Conservation (phyloP, 202 grass and related monocot species). For the Bolboschoenoplectus hybrid region DNA sequence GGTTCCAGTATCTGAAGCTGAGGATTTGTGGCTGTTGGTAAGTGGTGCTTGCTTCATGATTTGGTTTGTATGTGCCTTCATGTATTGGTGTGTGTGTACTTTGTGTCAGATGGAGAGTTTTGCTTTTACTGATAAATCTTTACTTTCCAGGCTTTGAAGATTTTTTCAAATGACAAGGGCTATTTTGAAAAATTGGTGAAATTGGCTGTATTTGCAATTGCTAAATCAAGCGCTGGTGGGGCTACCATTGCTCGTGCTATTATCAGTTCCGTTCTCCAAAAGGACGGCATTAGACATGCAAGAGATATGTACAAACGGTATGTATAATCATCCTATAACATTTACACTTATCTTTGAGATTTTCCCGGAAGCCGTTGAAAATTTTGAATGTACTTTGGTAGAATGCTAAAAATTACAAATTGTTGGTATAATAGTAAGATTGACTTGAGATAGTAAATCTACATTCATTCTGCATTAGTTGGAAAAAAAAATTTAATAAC, state of each 20-base stretch:
- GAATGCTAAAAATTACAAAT: neutral
- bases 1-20: conserved; percentile 57
- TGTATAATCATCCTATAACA: neutral
- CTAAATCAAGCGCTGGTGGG: conserved; percentile 44
- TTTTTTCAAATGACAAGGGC: conserved; percentile 60
- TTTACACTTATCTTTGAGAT: neutral
- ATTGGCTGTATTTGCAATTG: conserved; percentile 40
- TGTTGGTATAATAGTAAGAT: neutral
- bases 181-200: conserved; percentile 68
- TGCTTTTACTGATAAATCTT: neutral
- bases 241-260: conserved; percentile 58
- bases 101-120: neutral
- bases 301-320: conserved; percentile 36
- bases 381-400: too few species aligned
- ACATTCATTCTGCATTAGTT: too few species aligned
- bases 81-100: neutral
- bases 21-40: conserved; percentile 84
- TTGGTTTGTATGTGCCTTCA: neutral
- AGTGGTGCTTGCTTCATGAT: conserved; percentile 25
- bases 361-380: neutral
- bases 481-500: too few species aligned
- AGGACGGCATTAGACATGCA: conserved; percentile 19
- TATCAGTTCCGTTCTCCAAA: conserved; percentile 39
- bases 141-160: conserved; percentile 64
- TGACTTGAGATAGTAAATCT: too few species aligned